phyloP scores from a whole-genome alignment of 176 grass and related monocot genomes.

The Cenchrus americanus region DNA sequence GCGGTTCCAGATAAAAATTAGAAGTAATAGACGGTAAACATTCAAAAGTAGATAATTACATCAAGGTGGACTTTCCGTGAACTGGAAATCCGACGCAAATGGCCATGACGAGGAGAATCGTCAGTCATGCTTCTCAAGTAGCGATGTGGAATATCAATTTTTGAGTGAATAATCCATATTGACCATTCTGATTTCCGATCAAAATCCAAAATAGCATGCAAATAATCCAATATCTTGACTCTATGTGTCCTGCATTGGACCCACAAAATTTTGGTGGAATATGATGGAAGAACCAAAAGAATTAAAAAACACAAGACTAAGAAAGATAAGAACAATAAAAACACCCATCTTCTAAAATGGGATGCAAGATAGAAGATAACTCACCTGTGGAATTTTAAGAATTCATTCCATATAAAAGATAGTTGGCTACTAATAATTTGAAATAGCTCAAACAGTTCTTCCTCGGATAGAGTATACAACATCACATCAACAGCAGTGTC shows the following conservation, averaged over 20 bases:
- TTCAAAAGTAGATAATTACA: conserved; percentile 54
- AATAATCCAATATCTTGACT: conserved; percentile 78
- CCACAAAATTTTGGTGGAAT: conserved; percentile 28
- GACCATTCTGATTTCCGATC: conserved; percentile 90
- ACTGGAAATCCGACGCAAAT: conserved; percentile 64
- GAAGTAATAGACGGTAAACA: conserved; percentile 21
- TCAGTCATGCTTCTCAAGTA: conserved; percentile 67
- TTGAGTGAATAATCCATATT: conserved; percentile 93
- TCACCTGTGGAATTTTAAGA: conserved; percentile 91
- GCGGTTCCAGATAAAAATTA: not conserved
- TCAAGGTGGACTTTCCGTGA: conserved; percentile 62
- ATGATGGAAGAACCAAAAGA: conserved; percentile 38
- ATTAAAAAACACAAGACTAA: not conserved
- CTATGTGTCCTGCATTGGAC: conserved; percentile 65
- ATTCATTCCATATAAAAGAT: conserved; percentile 86
- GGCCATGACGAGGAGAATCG: conserved; percentile 59
- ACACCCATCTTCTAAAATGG: conserved; percentile 24
- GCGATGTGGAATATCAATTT: conserved; percentile 79
- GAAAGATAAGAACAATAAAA: not conserved
- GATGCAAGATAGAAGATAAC: conserved; percentile 30
- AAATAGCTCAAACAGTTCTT: conserved; percentile 75
- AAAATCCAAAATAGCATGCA: conserved; percentile 72
- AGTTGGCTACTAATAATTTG: conserved; percentile 71
- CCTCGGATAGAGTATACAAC: conserved; percentile 74
- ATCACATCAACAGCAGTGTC: conserved; percentile 56